Base-by-base conservation (phyloP, 345 rosid species). In the Lepidium aucheri region DNA sequence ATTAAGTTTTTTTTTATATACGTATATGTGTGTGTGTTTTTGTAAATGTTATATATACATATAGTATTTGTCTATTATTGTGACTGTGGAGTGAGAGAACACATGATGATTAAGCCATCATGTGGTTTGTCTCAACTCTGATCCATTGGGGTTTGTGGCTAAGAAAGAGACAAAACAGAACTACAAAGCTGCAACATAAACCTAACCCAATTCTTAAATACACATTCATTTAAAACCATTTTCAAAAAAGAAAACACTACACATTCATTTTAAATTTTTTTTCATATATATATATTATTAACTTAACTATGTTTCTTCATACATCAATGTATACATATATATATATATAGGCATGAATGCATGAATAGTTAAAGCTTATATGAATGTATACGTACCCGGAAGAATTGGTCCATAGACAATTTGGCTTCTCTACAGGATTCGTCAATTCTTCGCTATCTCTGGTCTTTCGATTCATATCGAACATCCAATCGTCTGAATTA, bases 401-500 rank as follows among this genome's bases (percentile, higher is more conserved):
- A 32, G 78, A 74, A 45, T 68, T 74, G 35, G 64, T 67, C 78
- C 78, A 74, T 14, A 55, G 54, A 40, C 74, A 65, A 12, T 68
- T 68, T 67, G 74, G 56, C 55, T 62, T 68, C 41, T 68, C 78
- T 9, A 41, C 17, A 20, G 63, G 97, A 87, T 69, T 88, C 28
- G 49, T 70, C 60, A 63, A 12, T 53, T 84, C 90, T 5, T 78
- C 72, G 30, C 78, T 86, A 49, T 72, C 70, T 72, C 78, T 77
- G 20, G 90, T 71, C 47, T 84, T 87, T 41, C 77, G 80, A 49
- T 77, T 84, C 30, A 73, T 66, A 67, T 87, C 96, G 53, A 88
- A 76, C 81, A 87, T 79, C 72, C 93, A 71, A 57, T 91, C 99
- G 45, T 95, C 99, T 6, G 96, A 91, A 46, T 82, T 91, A 43